A percentile compares a stretch with the other conserved stretches of the same genome.
phyloP scores from a whole-genome alignment of 1,139 yeast genomes.

The Debaryomyces sp. region DNA sequence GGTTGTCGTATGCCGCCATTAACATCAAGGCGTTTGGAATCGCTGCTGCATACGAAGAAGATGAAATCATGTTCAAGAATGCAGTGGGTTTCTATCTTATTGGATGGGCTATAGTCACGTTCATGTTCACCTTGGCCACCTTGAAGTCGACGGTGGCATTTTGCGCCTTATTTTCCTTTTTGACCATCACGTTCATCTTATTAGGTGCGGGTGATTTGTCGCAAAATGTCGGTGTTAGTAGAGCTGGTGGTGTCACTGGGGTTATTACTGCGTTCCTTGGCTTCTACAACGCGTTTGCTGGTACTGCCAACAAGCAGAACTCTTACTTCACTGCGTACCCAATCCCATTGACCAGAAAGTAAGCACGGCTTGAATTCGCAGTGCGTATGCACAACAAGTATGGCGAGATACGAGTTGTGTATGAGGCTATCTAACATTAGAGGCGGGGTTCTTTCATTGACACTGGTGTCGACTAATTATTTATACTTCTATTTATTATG shows the following conservation, averaged over 20 bases:
- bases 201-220: constrained; percentile 46
- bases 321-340: constrained; percentile 29
- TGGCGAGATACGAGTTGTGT: background rate
- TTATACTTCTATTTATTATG: background rate
- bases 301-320: constrained; percentile 33
- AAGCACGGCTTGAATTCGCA: background rate
- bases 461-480: background rate
- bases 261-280: constrained; percentile 45
- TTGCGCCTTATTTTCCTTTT: constrained; percentile 35
- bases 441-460: background rate
- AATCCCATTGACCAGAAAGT: constrained; percentile 22
- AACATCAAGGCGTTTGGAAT: constrained; percentile 52
- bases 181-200: constrained; percentile 43
- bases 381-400: background rate
- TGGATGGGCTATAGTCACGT: constrained; percentile 50
- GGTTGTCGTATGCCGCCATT: constrained; percentile 45
- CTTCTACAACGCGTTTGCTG: constrained; percentile 43
- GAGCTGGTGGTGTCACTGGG: constrained; percentile 49
- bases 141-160: constrained; percentile 48
- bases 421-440: background rate
- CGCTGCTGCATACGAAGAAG: constrained; percentile 52
- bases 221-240: constrained; percentile 29
- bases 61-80: constrained; percentile 29
- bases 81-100: constrained; percentile 47
- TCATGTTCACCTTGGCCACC: constrained; percentile 40